These are phyloP conservation scores for Apiotrichum brassicae DNA, from an alignment of 1,284 basidiomycete species.

Conservation along the genomic window DNA sequence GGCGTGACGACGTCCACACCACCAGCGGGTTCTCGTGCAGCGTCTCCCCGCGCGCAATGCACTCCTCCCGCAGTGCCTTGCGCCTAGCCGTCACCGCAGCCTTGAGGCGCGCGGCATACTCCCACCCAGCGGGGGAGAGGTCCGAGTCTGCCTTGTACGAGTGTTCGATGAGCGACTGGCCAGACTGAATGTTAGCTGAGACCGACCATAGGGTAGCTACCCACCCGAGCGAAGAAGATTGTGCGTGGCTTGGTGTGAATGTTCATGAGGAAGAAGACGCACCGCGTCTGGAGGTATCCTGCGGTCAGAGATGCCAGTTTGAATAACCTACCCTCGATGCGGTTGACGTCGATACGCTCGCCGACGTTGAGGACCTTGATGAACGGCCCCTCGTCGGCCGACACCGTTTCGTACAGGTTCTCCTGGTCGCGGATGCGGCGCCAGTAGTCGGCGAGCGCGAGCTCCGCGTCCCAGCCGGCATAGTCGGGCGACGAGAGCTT, in stretches of 20 bases:
- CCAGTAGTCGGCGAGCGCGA: conserved; percentile 87
- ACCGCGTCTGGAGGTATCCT: conserved; percentile 64
- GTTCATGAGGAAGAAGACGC: conserved; percentile 80
- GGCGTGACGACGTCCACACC: conserved; percentile 93
- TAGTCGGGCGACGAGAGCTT: conserved; percentile 99
- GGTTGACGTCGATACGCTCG: conserved; percentile 86
- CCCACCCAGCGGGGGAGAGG: conserved; percentile 87
- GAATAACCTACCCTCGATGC: conserved; percentile 49
- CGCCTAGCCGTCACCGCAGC: conserved; percentile 75
- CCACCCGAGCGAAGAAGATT: conserved; percentile 85
- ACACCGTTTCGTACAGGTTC: conserved; percentile 64
- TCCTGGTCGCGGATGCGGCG: conserved; percentile 82
- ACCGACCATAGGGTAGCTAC: conserved; percentile 22
- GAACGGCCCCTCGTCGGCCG: conserved; percentile 67
- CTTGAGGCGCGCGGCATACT: conserved; percentile 81
- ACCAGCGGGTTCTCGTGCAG: conserved; percentile 60
- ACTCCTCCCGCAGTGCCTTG: conserved; percentile 52
- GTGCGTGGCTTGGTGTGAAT: conserved; percentile 87
- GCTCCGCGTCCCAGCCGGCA: conserved; percentile 82
- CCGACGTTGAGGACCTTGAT: conserved; percentile 97
- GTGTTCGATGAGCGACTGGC: conserved; percentile 93
- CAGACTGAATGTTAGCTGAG: conserved; percentile 54
- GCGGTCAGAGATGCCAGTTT: not conserved
- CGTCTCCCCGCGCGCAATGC: conserved; percentile 53
- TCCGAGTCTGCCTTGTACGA: conserved; percentile 98